phyloP scores from a whole-genome alignment of 2,329 filamentous ascomycete species.

The Paracamarosporium sp. region DNA sequence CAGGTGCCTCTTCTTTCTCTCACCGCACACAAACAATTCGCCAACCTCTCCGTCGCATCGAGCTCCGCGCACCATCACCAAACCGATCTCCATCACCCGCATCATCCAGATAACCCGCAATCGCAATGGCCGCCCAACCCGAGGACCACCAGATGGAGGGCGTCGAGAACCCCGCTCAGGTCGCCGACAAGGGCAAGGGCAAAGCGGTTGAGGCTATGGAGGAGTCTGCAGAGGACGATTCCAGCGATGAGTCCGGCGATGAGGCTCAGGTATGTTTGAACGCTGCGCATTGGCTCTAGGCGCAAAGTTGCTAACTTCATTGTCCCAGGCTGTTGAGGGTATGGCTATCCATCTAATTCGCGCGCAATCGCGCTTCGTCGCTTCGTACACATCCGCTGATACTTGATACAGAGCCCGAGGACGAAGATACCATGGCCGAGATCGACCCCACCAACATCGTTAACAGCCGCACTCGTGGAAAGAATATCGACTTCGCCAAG shows the following conservation, averaged over 20 bases:
- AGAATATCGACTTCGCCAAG: slow-evolving; percentile 91
- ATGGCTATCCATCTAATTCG: slow-evolving; percentile 25
- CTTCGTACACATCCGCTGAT: slow-evolving; percentile 37
- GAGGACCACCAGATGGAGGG: slow-evolving; percentile 47
- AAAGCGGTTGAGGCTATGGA: slow-evolving; percentile 75
- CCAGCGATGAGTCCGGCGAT: slow-evolving; percentile 71
- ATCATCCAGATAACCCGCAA: slow-evolving; percentile 8
- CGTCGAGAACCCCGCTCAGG: slow-evolving; percentile 50
- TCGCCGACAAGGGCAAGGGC: slow-evolving; percentile 83
- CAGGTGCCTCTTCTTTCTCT: neutral
- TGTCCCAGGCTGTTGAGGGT: slow-evolving; percentile 42
- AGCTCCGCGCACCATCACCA: neutral
- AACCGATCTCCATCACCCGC: neutral
- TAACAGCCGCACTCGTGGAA: slow-evolving; percentile 82
- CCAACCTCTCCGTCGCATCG: slow-evolving; percentile 17
- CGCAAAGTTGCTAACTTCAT: slow-evolving; percentile 34
- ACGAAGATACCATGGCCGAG: slow-evolving; percentile 84
- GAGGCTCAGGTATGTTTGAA: slow-evolving; percentile 60
- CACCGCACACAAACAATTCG: slow-evolving; percentile 1
- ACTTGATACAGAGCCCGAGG: slow-evolving; percentile 62
- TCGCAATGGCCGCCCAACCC: slow-evolving; percentile 39
- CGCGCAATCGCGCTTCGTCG: slow-evolving; percentile 8
- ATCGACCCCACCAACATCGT: slow-evolving; percentile 93
- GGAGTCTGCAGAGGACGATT: slow-evolving; percentile 74
- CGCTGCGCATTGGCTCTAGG: neutral